phyloP scores from a whole-genome alignment of 345 rosid genomes.

The Luvunga scandens region DNA sequence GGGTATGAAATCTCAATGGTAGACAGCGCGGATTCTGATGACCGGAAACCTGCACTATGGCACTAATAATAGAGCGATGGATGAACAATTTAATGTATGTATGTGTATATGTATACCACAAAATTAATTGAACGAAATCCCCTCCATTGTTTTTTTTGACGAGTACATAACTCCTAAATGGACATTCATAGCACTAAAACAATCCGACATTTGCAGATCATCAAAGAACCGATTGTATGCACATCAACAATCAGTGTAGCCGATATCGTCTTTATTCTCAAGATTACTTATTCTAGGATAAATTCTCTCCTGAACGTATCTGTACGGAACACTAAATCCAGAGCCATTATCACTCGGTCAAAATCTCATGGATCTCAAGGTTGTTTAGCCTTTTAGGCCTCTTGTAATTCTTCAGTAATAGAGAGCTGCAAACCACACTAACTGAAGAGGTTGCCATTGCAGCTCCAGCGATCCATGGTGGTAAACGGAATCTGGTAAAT shows the following conservation, averaged over 20 bases:
- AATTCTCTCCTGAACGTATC: neutral
- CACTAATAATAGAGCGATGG: no score
- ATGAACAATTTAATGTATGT: no score
- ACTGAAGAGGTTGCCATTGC: slow-evolving; percentile 99
- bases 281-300: neutral
- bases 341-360: slow-evolving; percentile 32
- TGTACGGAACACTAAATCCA: neutral
- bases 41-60: neutral
- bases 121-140: no score
- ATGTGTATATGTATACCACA: no score
- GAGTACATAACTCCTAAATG: no score
- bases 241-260: neutral
- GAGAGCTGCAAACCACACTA: slow-evolving; percentile 89
- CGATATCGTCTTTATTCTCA: neutral
- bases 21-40: neutral
- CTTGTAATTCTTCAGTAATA: slow-evolving; percentile 67
- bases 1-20: neutral
- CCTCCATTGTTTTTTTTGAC: no score
- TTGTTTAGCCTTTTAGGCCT: slow-evolving; percentile 63
- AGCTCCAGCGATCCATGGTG: slow-evolving; percentile 98
- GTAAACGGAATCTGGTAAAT: slow-evolving; percentile 56
- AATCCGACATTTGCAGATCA: slow-evolving; percentile 3
- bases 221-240: neutral
- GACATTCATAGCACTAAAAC: no score
- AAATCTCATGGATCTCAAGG: slow-evolving; percentile 54